A percentile compares a stretch with the other conserved stretches of the same genome.
These are phyloP conservation scores for Tolypocladium inflatum DNA, from an alignment of 2,329 filamentous ascomycete genomes.

Conservation along the genomic window DNA sequence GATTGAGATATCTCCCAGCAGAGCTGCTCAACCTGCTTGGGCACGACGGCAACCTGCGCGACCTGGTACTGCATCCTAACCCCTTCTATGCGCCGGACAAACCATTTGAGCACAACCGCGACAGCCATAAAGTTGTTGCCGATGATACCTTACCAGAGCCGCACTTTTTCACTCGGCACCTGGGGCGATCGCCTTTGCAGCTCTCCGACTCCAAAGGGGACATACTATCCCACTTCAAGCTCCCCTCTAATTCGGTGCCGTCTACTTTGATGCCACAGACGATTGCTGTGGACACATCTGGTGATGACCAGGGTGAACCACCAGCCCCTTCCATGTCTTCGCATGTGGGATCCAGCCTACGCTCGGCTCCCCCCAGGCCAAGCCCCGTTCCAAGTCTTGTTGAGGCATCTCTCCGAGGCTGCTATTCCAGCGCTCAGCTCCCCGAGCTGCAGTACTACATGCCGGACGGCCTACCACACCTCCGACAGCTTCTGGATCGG, in stretches of 20 bases:
- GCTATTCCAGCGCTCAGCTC: slow-evolving; percentile 32
- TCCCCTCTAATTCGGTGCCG: slow-evolving; percentile 12
- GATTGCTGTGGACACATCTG: slow-evolving; percentile 12
- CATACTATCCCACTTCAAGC: slow-evolving; percentile 18
- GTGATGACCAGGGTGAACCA: slow-evolving; percentile 1
- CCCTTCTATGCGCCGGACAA: slow-evolving; percentile 40
- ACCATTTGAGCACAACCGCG: slow-evolving; percentile 1
- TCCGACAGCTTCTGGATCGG: slow-evolving; percentile 29
- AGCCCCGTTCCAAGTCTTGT: slow-evolving; percentile 38
- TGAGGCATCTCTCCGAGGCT: slow-evolving; percentile 38
- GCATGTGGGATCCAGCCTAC: slow-evolving; percentile 3
- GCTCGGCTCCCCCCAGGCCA: slow-evolving; percentile 8
- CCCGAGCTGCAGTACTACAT: slow-evolving; percentile 32
- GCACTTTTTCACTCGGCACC: slow-evolving; percentile 12
- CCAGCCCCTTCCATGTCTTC: not conserved
- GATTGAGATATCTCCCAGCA: slow-evolving; percentile 48
- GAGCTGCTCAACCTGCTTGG: slow-evolving; percentile 51
- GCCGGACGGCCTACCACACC: slow-evolving; percentile 28
- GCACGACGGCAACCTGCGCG: slow-evolving; percentile 32
- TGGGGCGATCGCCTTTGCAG: slow-evolving; percentile 22
- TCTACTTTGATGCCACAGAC: slow-evolving; percentile 7
- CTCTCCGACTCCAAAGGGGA: slow-evolving; percentile 18
- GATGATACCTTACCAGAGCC: slow-evolving; percentile 1
- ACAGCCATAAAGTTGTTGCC: not conserved
- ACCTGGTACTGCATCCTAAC: slow-evolving; percentile 53